Base-by-base conservation (phyloP, 1,139 yeast species). In the Blastobotrys apis region DNA sequence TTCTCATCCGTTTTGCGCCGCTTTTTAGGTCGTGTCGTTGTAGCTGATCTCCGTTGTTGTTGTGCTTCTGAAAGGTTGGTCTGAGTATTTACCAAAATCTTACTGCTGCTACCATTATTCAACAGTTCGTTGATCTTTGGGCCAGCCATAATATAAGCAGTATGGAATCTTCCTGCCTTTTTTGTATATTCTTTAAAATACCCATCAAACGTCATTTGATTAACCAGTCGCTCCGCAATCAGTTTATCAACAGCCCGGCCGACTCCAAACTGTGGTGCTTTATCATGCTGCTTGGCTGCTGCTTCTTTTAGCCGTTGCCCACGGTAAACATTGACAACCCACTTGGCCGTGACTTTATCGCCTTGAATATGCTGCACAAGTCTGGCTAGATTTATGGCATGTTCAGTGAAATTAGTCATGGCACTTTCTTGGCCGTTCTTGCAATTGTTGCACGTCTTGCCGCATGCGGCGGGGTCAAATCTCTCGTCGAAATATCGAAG, bases 381-480 rank as follows among this genome's bases (percentile, higher is more conserved):
- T 19, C 68, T 63, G 6, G 85, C 72, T 13, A 87, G 77, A 44
- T 74, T 71, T 46, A 69, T 71, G 0, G 96, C 84, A 42, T 75
- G 69, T 0, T 64, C 69, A 0, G 96, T 86, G 41, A 88, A 81
- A 65, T 92, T 95, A 20, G 75, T 71, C 23, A 77, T 71, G 1
- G 62, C 60, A 12, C 67, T 63, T 16, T 67, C 69, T 2, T 71
- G 66, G 37, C 77, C 74, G 48, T 75, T 73, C 23, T 69, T 63
- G 67, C 99, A 92, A 60, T 88, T 90, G 63, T 92, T 98, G 68
- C 99, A 92, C 50, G 79, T 77, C 50, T 78, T 77, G 22, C 69
- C 64, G 62, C 99, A 92, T 27, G 74, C 67, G 23, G 66, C 67
- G 3, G 85, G 74, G 53, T 84, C 78, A 60, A 90, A 90, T 5